A percentile compares a stretch with the other conserved stretches of the same genome.
Conservation (phyloP, 148 eudicot genomes). For the Camellia sinensis region DNA sequence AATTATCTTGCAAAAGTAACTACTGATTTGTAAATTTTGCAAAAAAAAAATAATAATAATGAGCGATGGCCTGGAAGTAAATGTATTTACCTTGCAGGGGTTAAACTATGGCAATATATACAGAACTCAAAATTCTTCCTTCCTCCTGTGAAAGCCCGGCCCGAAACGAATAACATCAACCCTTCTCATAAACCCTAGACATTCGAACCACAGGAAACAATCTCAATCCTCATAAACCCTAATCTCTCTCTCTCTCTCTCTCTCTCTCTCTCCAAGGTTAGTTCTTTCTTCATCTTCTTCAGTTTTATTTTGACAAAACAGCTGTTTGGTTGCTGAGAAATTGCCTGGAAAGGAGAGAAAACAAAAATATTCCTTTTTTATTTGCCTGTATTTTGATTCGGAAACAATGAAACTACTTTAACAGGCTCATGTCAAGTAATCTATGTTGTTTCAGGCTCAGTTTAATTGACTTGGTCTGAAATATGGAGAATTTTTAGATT, state of each 20-base stretch:
- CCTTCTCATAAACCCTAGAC: slow-evolving; percentile 12
- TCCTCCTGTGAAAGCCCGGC: slow-evolving; percentile 6
- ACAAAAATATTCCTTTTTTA: not conserved
- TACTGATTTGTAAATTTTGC: too few relatives aligned
- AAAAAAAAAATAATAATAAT: too few relatives aligned
- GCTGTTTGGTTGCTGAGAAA: not conserved
- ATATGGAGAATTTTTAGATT: too few relatives aligned
- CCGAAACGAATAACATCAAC: not conserved
- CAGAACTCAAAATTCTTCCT: not conserved
- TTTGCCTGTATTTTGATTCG: not conserved
- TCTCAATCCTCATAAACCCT: not conserved
- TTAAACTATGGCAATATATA: not conserved
- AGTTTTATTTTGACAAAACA: not conserved
- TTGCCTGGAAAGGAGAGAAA: not conserved
- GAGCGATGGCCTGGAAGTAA: too few relatives aligned
- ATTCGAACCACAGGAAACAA: slow-evolving; percentile 4
- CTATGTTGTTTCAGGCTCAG: not conserved
- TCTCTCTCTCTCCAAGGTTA: not conserved
- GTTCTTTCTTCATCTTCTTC: not conserved
- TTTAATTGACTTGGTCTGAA: not conserved
- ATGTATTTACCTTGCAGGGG: too few relatives aligned
- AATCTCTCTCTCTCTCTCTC: not conserved
- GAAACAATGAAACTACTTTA: not conserved
- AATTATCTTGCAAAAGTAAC: too few relatives aligned
- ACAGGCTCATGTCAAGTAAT: not conserved